Conservation (phyloP, 768 basidiomycete species). For the Boletus speciosus region DNA sequence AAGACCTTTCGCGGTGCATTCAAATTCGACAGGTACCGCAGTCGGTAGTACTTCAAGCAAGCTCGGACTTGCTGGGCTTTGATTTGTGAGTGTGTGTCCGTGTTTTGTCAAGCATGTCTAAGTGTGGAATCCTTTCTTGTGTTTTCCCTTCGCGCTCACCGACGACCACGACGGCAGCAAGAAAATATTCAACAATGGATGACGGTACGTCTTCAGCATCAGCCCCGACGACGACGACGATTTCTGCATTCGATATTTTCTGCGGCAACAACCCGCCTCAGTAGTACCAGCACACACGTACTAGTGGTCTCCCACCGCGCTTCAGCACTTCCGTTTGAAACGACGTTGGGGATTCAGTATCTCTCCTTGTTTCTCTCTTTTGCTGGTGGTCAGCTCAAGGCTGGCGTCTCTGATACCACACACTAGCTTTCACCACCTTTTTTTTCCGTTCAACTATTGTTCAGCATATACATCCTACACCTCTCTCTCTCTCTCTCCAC, state of each 20-base stretch:
- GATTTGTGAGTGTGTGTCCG: conserved; percentile 16
- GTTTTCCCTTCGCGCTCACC: conserved; percentile 2
- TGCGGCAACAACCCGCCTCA: conserved; percentile 34
- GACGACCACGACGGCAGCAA: conserved; percentile 20
- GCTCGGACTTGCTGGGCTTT: no score
- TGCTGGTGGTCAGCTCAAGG: conserved; percentile 34
- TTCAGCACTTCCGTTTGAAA: conserved; percentile 30
- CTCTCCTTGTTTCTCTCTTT: conserved; percentile 8
- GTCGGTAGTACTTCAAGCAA: no score
- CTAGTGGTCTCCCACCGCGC: conserved; percentile 30
- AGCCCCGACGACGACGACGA: conserved; percentile 61
- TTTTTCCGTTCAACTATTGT: conserved; percentile 13
- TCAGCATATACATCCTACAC: conserved; percentile 6
- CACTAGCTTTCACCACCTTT: conserved; percentile 10
- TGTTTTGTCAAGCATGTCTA: conserved; percentile 13
- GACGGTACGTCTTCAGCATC: conserved; percentile 85
- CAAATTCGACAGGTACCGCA: no score
- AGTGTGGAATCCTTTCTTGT: neutral
- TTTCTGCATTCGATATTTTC: conserved; percentile 42
- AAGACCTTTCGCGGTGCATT: neutral
- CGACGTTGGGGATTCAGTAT: conserved; percentile 26
- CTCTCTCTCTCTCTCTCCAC: conserved; percentile 26
- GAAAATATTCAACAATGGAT: conserved; percentile 44
- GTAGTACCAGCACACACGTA: conserved; percentile 29
- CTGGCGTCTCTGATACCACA: conserved; percentile 23